Evolutionary conservation across 495 filamentous ascomycete species (phyloP).

Genomic region (Neurospora sp.): DNA sequence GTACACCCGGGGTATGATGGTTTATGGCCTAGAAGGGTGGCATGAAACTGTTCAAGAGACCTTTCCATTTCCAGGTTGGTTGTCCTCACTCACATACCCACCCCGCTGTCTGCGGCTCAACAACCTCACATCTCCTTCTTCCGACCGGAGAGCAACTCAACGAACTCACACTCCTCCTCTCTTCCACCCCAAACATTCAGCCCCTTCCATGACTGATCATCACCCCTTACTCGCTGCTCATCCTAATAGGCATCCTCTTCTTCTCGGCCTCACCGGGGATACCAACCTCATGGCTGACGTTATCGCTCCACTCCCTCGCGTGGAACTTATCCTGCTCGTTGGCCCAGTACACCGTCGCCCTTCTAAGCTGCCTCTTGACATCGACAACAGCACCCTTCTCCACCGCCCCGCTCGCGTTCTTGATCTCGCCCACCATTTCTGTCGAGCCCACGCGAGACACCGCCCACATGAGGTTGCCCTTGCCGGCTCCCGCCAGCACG

Average conservation of each 20-base stretch:
- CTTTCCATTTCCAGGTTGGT: neutral
- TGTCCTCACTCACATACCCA: neutral
- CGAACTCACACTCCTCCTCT: neutral
- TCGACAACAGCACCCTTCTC: conserved; percentile 9
- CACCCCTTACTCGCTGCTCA: neutral
- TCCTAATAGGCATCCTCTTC: neutral
- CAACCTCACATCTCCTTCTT: neutral
- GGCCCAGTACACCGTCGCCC: conserved; percentile 53
- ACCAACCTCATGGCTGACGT: conserved; percentile 48
- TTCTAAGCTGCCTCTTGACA: conserved; percentile 21
- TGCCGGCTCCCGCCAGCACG: conserved; percentile 48
- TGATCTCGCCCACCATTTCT: conserved; percentile 21
- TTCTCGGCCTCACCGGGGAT: conserved; percentile 27
- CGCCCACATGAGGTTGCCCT: conserved; percentile 36
- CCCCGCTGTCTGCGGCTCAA: neutral
- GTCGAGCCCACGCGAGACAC: conserved; percentile 20
- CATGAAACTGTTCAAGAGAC: neutral
- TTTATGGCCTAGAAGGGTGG: neutral
- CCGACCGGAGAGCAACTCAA: neutral
- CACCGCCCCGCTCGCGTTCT: conserved; percentile 13
- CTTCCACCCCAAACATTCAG: neutral
- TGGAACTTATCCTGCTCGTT: conserved; percentile 54
- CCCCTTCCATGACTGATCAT: neutral
- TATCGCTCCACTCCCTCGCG: conserved; percentile 57
- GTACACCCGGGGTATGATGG: neutral